These are phyloP conservation scores for Trichocomaceae sp. DNA, from an alignment of 2,329 filamentous ascomycete species.

Conservation along the genomic window DNA sequence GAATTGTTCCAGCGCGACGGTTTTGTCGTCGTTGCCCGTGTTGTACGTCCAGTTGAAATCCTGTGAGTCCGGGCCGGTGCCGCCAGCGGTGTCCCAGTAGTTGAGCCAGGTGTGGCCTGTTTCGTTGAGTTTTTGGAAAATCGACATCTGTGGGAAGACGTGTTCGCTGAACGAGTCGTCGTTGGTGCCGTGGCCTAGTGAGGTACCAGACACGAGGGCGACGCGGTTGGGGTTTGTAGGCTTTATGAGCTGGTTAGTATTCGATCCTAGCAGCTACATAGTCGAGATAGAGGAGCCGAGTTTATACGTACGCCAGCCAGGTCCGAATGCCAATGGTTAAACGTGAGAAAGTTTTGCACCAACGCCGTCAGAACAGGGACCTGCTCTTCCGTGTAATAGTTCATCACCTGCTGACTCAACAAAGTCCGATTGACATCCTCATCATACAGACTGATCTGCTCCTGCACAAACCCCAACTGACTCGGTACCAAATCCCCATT, in stretches of 20 bases:
- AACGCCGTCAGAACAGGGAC: conserved; percentile 37
- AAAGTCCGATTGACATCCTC: conserved; percentile 26
- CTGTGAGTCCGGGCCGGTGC: conserved; percentile 39
- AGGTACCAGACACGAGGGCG: conserved; percentile 36
- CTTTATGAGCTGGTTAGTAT: too few relatives aligned
- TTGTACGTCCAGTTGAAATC: conserved; percentile 40
- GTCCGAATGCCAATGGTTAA: conserved; percentile 40
- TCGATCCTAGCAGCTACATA: too few relatives aligned
- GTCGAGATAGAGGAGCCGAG: too few relatives aligned
- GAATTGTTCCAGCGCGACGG: conserved; percentile 30
- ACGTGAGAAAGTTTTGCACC: conserved; percentile 40
- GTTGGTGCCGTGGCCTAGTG: conserved; percentile 34
- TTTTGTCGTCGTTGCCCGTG: conserved; percentile 22
- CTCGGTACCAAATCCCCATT: conserved; percentile 15
- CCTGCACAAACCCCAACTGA: conserved; percentile 40
- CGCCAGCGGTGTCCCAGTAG: conserved; percentile 40
- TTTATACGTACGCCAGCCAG: conserved; percentile 22
- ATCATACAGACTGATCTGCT: conserved; percentile 34
- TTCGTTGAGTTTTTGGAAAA: conserved; percentile 38
- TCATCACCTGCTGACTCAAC: conserved; percentile 36
- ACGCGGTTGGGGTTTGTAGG: conserved; percentile 36
- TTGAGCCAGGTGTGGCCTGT: conserved; percentile 41
- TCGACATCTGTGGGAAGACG: conserved; percentile 32
- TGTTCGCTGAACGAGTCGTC: conserved; percentile 31
- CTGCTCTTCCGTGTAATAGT: conserved; percentile 39